These are phyloP conservation scores for Calycina marina DNA, from an alignment of 2,329 filamentous ascomycete species.

Conservation along the genomic window DNA sequence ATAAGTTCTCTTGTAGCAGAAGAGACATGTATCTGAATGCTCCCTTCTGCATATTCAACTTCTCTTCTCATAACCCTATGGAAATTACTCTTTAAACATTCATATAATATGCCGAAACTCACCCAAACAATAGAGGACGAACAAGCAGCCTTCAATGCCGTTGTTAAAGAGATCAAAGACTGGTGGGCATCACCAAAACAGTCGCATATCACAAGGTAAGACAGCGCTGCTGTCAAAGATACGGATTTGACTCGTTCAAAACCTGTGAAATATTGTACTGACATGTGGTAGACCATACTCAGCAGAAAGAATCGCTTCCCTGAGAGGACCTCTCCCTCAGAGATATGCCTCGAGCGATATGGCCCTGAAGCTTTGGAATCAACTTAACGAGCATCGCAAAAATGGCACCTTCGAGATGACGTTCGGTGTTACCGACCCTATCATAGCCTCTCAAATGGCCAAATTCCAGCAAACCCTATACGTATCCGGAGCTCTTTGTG, in stretches of 20 bases:
- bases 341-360: conserved; percentile 21
- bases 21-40: no score
- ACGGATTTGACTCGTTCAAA: background rate
- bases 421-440: conserved; percentile 26
- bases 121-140: conserved; percentile 15
- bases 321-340: conserved; percentile 20
- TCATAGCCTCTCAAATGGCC: conserved; percentile 24
- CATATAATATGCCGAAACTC: conserved; percentile 10
- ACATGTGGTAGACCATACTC: conserved; percentile 21
- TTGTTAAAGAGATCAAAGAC: conserved; percentile 23
- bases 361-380: conserved; percentile 25
- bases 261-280: no score
- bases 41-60: no score
- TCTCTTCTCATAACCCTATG: no score
- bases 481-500: conserved; percentile 27
- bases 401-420: conserved; percentile 25
- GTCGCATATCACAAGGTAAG: conserved; percentile 15
- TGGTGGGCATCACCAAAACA: conserved; percentile 22
- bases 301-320: conserved; percentile 22
- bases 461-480: conserved; percentile 27
- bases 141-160: conserved; percentile 21
- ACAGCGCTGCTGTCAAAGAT: no score
- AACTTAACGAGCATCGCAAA: conserved; percentile 22
- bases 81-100: no score
- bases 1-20: no score